Evolutionary conservation across 83 land plant species (phyloP).

Genomic region (Thuja plicata): DNA sequence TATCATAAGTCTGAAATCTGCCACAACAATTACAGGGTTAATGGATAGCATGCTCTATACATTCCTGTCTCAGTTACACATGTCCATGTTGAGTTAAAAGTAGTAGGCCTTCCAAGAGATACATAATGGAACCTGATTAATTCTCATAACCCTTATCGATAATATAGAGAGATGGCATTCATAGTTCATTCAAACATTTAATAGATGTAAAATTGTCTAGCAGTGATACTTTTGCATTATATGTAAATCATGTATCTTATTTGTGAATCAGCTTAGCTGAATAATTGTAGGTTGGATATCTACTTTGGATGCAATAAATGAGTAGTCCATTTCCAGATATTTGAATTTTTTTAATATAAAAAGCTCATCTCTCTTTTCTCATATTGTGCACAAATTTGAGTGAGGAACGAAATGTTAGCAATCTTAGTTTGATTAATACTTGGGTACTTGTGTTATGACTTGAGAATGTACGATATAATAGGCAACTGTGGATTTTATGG

Average conservation of each 20-base stretch:
- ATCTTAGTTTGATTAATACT: too few relatives aligned
- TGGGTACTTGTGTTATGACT: neutral
- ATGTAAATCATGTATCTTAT: neutral
- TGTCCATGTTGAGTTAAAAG: neutral
- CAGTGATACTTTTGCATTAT: neutral
- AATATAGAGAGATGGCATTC: too few relatives aligned
- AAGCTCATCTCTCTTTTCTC: neutral
- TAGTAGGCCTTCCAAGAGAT: neutral
- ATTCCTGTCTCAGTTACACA: neutral
- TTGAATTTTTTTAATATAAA: neutral
- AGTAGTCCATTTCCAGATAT: neutral
- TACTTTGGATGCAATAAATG: neutral
- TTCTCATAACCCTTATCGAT: neutral
- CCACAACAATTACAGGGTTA: too few relatives aligned
- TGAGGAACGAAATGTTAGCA: neutral
- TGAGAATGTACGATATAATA: neutral
- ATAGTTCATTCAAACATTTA: neutral
- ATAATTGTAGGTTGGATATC: neutral
- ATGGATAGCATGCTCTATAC: too few relatives aligned
- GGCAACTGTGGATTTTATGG: neutral
- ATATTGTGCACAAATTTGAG: neutral
- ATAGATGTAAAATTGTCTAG: neutral
- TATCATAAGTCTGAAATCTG: too few relatives aligned
- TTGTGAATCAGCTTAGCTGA: neutral
- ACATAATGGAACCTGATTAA: neutral